These are phyloP conservation scores for Tylopilus vinaceipallidus DNA, from an alignment of 768 basidiomycete genomes.

Conservation along the genomic window DNA sequence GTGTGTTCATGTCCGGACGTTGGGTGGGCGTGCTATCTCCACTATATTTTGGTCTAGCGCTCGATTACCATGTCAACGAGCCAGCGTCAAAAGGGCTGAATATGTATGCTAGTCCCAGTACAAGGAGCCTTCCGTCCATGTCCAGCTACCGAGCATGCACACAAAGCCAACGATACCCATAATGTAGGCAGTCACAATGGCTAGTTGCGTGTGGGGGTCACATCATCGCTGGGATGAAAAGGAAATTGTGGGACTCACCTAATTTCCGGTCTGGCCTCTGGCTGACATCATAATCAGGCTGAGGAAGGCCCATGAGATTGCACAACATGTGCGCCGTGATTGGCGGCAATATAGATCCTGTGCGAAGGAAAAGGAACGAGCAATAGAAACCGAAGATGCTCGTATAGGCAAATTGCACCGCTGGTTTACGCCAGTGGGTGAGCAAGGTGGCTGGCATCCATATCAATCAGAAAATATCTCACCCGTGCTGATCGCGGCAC, in stretches of 20 bases:
- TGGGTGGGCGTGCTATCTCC: constrained; percentile 8
- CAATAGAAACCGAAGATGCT: constrained; percentile 90
- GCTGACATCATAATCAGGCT: constrained; percentile 53
- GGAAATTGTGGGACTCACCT: constrained; percentile 39
- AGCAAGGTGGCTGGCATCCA: constrained; percentile 8
- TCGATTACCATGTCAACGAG: not conserved
- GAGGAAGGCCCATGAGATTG: constrained; percentile 91
- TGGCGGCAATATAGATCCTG: constrained; percentile 77
- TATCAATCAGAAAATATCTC: constrained; percentile 18
- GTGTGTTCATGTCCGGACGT: constrained; percentile 9
- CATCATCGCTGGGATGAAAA: constrained; percentile 6
- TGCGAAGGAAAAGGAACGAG: constrained; percentile 82
- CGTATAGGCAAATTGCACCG: constrained; percentile 87
- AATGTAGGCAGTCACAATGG: constrained; percentile 53
- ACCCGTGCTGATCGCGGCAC: constrained; percentile 59
- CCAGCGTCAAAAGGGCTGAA: constrained; percentile 11
- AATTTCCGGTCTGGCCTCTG: constrained; percentile 49
- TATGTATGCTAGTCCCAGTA: constrained; percentile 41
- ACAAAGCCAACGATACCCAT: constrained; percentile 59
- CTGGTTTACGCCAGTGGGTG: constrained; percentile 39
- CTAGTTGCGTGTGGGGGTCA: constrained; percentile 35
- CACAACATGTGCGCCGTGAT: constrained; percentile 86
- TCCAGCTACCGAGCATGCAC: constrained; percentile 53
- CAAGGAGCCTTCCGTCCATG: constrained; percentile 35
- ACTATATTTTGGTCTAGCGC: not conserved